These are phyloP conservation scores for Solanum okadae DNA, from an alignment of 257 asterid genomes.

Conservation along the genomic window DNA sequence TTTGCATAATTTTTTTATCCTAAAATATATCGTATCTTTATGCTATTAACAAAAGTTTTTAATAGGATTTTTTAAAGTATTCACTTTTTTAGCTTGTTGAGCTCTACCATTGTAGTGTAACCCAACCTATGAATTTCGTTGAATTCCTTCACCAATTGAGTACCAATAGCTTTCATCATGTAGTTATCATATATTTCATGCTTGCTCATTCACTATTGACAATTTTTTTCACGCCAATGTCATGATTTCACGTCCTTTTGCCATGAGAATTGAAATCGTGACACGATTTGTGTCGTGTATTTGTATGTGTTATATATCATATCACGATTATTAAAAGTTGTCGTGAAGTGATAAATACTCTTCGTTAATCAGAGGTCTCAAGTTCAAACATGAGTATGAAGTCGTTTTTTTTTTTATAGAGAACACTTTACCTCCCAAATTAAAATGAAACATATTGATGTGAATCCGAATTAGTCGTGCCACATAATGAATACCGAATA, in stretches of 20 bases:
- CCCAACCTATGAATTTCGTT: background rate
- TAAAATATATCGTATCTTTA: background rate
- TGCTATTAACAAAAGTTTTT: too few relatives aligned
- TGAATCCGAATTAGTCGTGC: background rate
- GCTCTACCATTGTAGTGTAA: background rate
- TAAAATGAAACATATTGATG: too few relatives aligned
- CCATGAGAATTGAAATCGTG: background rate
- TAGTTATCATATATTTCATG: background rate
- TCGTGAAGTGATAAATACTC: background rate
- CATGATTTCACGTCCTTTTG: background rate
- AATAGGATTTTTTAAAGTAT: too few relatives aligned
- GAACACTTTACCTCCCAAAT: background rate
- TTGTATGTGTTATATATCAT: background rate
- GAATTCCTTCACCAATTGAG: background rate
- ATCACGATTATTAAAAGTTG: background rate
- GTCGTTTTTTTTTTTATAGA: background rate
- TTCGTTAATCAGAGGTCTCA: too few relatives aligned
- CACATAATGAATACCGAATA: fast-evolving
- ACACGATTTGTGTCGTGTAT: background rate
- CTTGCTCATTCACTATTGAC: background rate
- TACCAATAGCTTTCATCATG: background rate
- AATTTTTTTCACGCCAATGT: background rate
- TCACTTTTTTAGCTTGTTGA: too few relatives aligned
- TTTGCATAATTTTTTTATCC: too few relatives aligned
- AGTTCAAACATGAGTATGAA: background rate